Conservation (phyloP, 371 early-diverging fungal genomes). For the Haplosporangium sp. region DNA sequence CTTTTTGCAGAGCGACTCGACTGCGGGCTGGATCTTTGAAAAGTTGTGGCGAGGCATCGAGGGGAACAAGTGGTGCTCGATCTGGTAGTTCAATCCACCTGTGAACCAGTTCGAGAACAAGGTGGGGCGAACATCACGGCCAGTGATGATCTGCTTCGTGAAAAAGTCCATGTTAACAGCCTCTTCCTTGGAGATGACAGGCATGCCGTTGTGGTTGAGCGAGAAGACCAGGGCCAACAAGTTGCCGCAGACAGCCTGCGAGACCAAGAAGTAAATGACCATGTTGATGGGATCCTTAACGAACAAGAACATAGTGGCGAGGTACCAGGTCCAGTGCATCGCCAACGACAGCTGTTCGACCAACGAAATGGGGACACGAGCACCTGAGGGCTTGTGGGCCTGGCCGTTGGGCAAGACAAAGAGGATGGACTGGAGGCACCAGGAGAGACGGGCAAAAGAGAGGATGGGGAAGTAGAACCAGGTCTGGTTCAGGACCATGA, state of each 20-base stretch:
- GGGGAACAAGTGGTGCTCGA: conserved; percentile 87
- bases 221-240: conserved; percentile 84
- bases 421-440: conserved; percentile 77
- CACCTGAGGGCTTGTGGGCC: conserved; percentile 61
- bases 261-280: conserved; percentile 72
- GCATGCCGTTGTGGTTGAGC: conserved; percentile 93
- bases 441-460: conserved; percentile 82
- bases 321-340: conserved; percentile 80
- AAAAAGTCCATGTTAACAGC: conserved; percentile 81
- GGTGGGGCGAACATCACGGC: conserved; percentile 78
- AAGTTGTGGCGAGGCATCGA: conserved; percentile 84
- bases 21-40: conserved; percentile 70
- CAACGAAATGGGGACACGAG: conserved; percentile 56
- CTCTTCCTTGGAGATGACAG: conserved; percentile 78
- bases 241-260: conserved; percentile 83
- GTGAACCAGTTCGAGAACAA: conserved; percentile 84
- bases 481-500: conserved; percentile 83
- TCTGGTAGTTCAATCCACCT: conserved; percentile 89
- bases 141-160: conserved; percentile 82
- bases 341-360: conserved; percentile 71
- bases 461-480: conserved; percentile 85
- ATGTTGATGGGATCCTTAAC: conserved; percentile 64
- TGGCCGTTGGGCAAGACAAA: conserved; percentile 69
- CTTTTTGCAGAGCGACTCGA: conserved; percentile 78
- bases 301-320: conserved; percentile 66